Evolutionary conservation across 2,329 filamentous ascomycete genomes (phyloP).

Genomic region (Calonectria pseudoturangicola): DNA sequence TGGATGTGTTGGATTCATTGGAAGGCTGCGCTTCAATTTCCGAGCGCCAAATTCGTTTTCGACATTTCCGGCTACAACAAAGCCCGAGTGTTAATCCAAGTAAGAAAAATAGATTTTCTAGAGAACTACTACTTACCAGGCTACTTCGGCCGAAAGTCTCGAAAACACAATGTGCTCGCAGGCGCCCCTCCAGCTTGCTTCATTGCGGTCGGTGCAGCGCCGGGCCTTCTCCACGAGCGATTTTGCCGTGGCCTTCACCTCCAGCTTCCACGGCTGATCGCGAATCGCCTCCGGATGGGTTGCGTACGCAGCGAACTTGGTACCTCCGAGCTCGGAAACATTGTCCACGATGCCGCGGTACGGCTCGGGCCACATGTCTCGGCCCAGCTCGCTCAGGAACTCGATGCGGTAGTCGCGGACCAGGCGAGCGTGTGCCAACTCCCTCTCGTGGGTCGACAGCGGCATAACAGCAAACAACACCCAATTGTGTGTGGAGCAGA

Average conservation of each 20-base stretch:
- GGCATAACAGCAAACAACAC: neutral
- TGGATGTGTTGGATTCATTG: slow-evolving; percentile 4
- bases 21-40: slow-evolving; percentile 10
- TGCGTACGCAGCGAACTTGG: slow-evolving; percentile 11
- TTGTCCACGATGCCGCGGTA: slow-evolving; percentile 11
- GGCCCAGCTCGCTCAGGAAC: slow-evolving; percentile 10
- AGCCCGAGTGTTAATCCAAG: neutral
- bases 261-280: slow-evolving; percentile 8
- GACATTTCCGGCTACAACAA: slow-evolving; percentile 5
- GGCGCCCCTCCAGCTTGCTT: slow-evolving; percentile 4
- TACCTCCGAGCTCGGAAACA: neutral
- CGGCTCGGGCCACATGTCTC: slow-evolving; percentile 7
- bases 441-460: slow-evolving; percentile 9
- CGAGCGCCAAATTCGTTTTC: slow-evolving; percentile 12
- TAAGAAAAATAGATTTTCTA: too few species aligned
- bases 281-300: slow-evolving; percentile 1
- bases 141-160: slow-evolving; percentile 11
- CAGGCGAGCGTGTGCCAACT: slow-evolving; percentile 1
- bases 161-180: slow-evolving; percentile 20
- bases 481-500: neutral
- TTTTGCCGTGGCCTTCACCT: slow-evolving; percentile 6
- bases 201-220: slow-evolving; percentile 18
- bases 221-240: slow-evolving; percentile 5
- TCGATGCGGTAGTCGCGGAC: slow-evolving; percentile 17
- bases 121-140: slow-evolving; percentile 1